Percentiles rank a stretch among this genome's conserved stretches.
Evolutionary conservation across 2,329 filamentous ascomycete genomes (phyloP).

Genomic region (Ophiocordyceps robertsii): DNA sequence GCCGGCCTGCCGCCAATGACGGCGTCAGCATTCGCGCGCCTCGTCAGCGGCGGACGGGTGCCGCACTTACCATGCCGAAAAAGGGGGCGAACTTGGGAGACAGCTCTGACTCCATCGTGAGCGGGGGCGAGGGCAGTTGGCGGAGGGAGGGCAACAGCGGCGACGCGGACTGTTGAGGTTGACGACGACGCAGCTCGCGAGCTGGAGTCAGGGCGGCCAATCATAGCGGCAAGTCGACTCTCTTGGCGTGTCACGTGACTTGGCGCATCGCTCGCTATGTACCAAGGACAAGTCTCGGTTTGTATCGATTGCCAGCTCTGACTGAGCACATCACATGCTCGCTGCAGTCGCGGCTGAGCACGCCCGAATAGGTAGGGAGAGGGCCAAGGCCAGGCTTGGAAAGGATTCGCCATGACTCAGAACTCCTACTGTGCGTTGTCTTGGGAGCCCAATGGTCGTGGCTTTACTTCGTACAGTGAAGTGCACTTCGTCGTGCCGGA

Average conservation of each 20-base stretch:
- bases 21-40: constrained; percentile 7
- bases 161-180: neutral
- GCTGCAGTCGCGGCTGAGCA: neutral
- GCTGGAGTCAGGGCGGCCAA: constrained; percentile 4
- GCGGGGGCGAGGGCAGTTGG: constrained; percentile 2
- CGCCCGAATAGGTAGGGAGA: neutral
- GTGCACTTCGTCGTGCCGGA: no score
- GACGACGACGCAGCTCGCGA: constrained; percentile 1
- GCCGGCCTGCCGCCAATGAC: constrained; percentile 42
- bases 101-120: constrained; percentile 44
- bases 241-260: neutral
- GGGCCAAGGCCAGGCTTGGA: no score
- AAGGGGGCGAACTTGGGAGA: constrained; percentile 77
- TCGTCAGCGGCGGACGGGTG: constrained; percentile 3
- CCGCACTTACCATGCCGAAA: constrained; percentile 63
- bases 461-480: no score
- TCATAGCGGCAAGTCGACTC: neutral
- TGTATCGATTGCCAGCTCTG: neutral
- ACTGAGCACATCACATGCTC: neutral
- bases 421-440: no score
- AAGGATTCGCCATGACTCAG: no score
- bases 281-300: no score
- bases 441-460: no score
- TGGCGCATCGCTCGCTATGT: no score
- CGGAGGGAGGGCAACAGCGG: neutral